phyloP scores from a whole-genome alignment of 768 basidiomycete genomes.

The Lyophyllum decastes region DNA sequence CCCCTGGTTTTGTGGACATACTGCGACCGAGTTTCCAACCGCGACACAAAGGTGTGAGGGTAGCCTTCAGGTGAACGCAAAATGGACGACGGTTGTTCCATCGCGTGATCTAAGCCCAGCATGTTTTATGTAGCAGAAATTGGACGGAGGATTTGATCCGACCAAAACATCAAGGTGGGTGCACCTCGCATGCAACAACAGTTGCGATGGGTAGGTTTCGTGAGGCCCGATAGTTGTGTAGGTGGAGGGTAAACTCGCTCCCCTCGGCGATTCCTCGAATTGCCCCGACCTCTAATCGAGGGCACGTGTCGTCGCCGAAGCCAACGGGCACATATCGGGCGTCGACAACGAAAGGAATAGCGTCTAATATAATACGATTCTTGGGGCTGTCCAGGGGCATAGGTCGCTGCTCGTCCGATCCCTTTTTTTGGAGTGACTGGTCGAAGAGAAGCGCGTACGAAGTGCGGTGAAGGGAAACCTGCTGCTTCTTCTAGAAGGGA shows the following conservation, averaged over 20 bases:
- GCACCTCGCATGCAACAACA: constrained; percentile 52
- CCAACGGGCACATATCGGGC: constrained; percentile 46
- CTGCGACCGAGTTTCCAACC: constrained; percentile 44
- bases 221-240: constrained; percentile 62
- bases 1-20: constrained; percentile 35
- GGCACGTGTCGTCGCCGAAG: constrained; percentile 32
- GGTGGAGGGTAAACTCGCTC: constrained; percentile 61
- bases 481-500: constrained; percentile 51
- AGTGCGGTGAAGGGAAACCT: constrained; percentile 52
- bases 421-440: constrained; percentile 38
- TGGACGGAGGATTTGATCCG: constrained; percentile 36
- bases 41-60: constrained; percentile 44
- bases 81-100: constrained; percentile 62
- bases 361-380: constrained; percentile 54
- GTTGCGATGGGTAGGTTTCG: constrained; percentile 53
- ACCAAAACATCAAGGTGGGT: constrained; percentile 61
- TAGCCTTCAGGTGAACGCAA: constrained; percentile 52
- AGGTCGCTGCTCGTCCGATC: constrained; percentile 45
- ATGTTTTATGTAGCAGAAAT: constrained; percentile 34
- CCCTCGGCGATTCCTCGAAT: constrained; percentile 67
- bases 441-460: constrained; percentile 51
- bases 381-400: constrained; percentile 51
- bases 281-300: constrained; percentile 58
- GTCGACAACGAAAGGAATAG: constrained; percentile 56
- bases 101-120: constrained; percentile 51